Percentiles rank a stretch among this genome's conserved stretches.
Evolutionary conservation across 2,329 filamentous ascomycete genomes (phyloP).

Genomic region (Helotiales sp.): DNA sequence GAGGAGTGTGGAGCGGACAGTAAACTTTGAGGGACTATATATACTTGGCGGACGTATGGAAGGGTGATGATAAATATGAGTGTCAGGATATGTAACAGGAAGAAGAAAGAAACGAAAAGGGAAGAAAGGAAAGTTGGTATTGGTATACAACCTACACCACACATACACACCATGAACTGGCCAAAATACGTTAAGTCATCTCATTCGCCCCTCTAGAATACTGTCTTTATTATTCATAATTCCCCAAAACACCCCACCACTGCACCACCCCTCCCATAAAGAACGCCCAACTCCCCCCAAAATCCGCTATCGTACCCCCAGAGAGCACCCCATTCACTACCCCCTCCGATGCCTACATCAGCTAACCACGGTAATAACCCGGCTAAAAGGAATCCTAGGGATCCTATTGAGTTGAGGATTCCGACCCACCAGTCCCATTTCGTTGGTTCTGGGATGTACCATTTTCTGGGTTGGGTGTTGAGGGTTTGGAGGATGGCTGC

Average conservation of each 20-base stretch:
- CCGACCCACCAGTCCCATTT: conserved; percentile 22
- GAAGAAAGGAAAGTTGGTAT: too few relatives aligned
- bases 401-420: conserved; percentile 20
- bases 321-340: conserved; percentile 6
- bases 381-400: conserved; percentile 23
- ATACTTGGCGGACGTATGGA: too few relatives aligned
- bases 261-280: conserved; percentile 23
- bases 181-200: too few relatives aligned
- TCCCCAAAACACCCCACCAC: conserved; percentile 25
- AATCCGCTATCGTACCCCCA: conserved; percentile 17
- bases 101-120: too few relatives aligned
- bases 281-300: conserved; percentile 28
- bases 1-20: too few relatives aligned
- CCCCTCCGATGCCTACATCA: conserved; percentile 15
- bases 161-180: too few relatives aligned
- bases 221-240: conserved; percentile 7
- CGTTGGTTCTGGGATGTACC: conserved; percentile 14
- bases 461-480: conserved; percentile 14
- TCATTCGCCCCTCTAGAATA: too few relatives aligned
- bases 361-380: conserved; percentile 16
- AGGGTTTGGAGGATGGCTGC: conserved; percentile 12
- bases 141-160: too few relatives aligned
- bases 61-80: too few relatives aligned
- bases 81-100: too few relatives aligned
- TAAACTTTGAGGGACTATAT: too few relatives aligned